Evolutionary conservation across 176 grass and related monocot species (phyloP).

Genomic region (Lolium multiflorum): DNA sequence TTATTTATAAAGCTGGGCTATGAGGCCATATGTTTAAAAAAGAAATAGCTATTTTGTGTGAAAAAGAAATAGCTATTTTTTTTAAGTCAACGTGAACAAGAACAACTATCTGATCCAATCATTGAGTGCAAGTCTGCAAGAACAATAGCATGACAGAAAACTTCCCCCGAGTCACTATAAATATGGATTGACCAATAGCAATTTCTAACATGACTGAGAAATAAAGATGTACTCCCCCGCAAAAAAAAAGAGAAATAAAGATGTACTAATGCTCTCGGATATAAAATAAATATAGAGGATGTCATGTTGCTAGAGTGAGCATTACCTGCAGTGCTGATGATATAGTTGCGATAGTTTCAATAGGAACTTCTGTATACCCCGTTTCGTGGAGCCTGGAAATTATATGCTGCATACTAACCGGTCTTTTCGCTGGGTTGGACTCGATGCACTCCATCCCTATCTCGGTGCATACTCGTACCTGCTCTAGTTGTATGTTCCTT

Average conservation of each 20-base stretch:
- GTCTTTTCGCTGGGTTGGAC: neutral
- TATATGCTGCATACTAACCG: neutral
- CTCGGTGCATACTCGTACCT: too few relatives aligned
- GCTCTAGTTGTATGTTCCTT: neutral
- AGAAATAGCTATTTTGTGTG: too few relatives aligned
- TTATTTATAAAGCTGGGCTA: too few relatives aligned
- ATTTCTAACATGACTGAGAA: neutral
- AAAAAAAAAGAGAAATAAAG: too few relatives aligned
- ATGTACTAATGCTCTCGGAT: neutral
- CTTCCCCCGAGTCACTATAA: neutral
- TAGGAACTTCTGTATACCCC: neutral
- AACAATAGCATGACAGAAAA: too few relatives aligned
- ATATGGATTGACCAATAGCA: neutral
- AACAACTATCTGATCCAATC: too few relatives aligned
- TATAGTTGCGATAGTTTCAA: neutral
- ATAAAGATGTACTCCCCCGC: neutral
- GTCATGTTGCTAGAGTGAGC: neutral
- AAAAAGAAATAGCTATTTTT: too few relatives aligned
- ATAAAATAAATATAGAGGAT: neutral
- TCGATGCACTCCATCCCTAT: neutral
- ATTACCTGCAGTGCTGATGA: neutral
- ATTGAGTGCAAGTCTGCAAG: too few relatives aligned
- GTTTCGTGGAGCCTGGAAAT: neutral
- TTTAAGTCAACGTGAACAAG: too few relatives aligned
- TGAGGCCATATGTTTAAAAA: too few relatives aligned